Evolutionary conservation across 495 filamentous ascomycete genomes (phyloP).

Genomic region (Aspergillus indologenus): DNA sequence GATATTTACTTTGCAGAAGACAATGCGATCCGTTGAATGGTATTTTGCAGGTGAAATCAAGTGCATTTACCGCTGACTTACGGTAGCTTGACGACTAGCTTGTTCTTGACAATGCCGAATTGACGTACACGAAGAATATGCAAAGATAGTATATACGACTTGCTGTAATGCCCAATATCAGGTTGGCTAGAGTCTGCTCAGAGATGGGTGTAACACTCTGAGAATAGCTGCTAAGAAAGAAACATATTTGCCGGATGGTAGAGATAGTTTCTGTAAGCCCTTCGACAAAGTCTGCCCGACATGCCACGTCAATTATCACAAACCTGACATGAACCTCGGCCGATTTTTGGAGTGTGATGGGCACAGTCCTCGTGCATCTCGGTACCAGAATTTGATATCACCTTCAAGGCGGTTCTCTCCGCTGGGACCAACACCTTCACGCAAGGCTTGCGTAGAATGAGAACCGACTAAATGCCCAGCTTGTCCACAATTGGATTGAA

Average conservation of each 20-base stretch:
- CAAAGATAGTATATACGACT: too few species aligned
- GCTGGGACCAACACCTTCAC: neutral
- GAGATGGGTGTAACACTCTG: too few species aligned
- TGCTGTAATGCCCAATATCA: neutral
- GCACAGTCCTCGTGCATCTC: conserved; percentile 14
- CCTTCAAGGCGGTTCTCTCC: neutral
- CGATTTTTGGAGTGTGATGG: conserved; percentile 16
- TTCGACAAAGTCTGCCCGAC: neutral
- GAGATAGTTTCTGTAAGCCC: neutral
- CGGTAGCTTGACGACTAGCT: neutral
- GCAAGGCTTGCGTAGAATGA: neutral
- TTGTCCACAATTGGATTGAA: neutral
- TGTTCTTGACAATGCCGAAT: too few species aligned
- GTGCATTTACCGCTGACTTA: neutral
- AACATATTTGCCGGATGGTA: neutral
- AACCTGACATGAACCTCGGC: conserved; percentile 3
- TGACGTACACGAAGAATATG: too few species aligned
- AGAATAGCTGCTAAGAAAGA: neutral
- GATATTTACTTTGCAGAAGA: too few species aligned
- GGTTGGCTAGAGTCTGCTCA: neutral
- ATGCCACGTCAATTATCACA: conserved; percentile 31
- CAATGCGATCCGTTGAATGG: too few species aligned
- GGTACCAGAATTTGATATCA: conserved; percentile 6
- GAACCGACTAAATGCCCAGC: neutral
- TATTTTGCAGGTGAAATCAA: too few species aligned